Conservation (phyloP, 495 filamentous ascomycete genomes). For the Stereocaulon alpinum region DNA sequence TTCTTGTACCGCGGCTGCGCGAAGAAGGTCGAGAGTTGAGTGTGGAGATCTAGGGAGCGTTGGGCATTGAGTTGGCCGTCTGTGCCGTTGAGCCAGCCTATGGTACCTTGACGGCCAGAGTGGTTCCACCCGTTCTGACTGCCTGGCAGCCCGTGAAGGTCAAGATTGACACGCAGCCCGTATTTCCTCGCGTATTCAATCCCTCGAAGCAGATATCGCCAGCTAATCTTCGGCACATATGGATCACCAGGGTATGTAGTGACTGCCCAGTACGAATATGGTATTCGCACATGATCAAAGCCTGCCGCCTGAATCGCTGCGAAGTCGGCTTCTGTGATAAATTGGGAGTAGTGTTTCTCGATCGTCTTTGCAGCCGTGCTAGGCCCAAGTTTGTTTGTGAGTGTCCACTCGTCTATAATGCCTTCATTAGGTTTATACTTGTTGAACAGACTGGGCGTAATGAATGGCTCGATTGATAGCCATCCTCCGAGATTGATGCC, state of each 20-base stretch:
- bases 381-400: constrained; percentile 58
- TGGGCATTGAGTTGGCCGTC: constrained; percentile 51
- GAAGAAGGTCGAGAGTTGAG: constrained; percentile 73
- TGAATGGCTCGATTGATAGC: constrained; percentile 90
- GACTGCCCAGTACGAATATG: constrained; percentile 92
- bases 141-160: constrained; percentile 76
- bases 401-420: constrained; percentile 82
- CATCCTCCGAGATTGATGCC: constrained; percentile 94
- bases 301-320: constrained; percentile 76
- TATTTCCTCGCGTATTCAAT: constrained; percentile 94
- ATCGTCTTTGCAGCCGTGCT: constrained; percentile 48
- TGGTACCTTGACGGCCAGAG: constrained; percentile 59
- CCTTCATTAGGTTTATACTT: constrained; percentile 47
- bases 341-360: constrained; percentile 84
- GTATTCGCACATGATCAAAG: constrained; percentile 92
- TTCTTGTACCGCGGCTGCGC: constrained; percentile 77
- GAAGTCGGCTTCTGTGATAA: constrained; percentile 76
- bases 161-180: constrained; percentile 87
- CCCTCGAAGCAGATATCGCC: constrained; percentile 85
- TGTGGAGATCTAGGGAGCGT: constrained; percentile 71
- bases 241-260: constrained; percentile 77
- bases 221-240: constrained; percentile 76
- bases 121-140: constrained; percentile 91
- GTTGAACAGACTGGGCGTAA: constrained; percentile 82
- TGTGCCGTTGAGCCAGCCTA: constrained; percentile 74